Percentiles rank a stretch among this genome's conserved stretches.
Conservation (phyloP, 192 early-diverging fungal genomes). For the Paraglomus occultum region DNA sequence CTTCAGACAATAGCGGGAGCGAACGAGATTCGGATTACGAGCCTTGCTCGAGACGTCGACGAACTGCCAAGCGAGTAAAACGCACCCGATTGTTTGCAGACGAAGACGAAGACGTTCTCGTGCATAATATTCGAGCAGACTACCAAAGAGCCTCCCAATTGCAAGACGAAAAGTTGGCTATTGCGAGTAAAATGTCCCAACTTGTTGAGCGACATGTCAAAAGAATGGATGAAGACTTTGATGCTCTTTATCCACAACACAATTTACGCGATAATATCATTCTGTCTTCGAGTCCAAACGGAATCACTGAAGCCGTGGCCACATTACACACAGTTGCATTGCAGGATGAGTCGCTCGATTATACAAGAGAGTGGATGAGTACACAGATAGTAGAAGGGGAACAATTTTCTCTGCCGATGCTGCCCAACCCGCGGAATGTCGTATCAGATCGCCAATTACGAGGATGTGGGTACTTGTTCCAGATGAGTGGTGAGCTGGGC, state of each 20-base stretch:
- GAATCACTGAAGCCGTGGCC: background rate
- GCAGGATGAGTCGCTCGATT: background rate
- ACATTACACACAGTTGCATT: background rate
- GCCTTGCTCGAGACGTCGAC: background rate
- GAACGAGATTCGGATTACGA: constrained; percentile 10
- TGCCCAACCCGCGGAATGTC: too few relatives aligned
- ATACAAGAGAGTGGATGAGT: background rate
- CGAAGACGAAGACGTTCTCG: constrained; percentile 21
- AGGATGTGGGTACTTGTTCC: too few relatives aligned
- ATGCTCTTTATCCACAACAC: constrained; percentile 20
- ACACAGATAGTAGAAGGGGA: background rate
- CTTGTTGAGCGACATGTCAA: constrained; percentile 21
- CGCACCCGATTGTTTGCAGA: constrained; percentile 5
- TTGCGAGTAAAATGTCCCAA: constrained; percentile 1
- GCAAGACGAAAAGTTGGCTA: constrained; percentile 21
- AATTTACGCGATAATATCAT: constrained; percentile 22
- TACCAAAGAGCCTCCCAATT: constrained; percentile 18
- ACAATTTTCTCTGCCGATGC: background rate
- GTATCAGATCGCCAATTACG: too few relatives aligned
- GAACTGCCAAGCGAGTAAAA: background rate
- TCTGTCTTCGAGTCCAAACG: background rate
- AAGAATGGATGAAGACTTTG: constrained; percentile 22
- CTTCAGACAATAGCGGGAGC: constrained; percentile 4
- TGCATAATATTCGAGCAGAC: constrained; percentile 15
- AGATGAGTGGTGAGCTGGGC: too few relatives aligned